phyloP scores from a whole-genome alignment of 257 asterid species.

The Solanum clarkiae region DNA sequence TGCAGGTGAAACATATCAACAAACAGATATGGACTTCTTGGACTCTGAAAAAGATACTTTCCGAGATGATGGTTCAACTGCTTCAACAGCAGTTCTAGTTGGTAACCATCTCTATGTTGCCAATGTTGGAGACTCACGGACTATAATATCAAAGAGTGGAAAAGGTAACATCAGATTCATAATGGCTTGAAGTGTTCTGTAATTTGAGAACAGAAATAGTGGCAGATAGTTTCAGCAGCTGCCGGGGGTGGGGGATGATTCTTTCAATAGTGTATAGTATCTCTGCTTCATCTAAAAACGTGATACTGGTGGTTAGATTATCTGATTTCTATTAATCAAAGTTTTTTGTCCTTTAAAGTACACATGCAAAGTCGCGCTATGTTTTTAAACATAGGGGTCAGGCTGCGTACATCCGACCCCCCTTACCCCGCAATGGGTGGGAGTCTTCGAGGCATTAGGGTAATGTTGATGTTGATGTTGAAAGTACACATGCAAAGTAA shows the following conservation, averaged over 20 bases:
- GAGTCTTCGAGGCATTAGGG: too few relatives aligned
- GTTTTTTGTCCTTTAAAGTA: background rate
- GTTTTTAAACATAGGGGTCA: too few relatives aligned
- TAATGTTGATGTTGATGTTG: too few relatives aligned
- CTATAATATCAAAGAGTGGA: slow-evolving; percentile 85
- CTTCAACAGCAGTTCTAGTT: slow-evolving; percentile 75
- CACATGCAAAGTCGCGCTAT: background rate
- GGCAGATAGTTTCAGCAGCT: background rate
- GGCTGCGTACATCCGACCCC: too few relatives aligned
- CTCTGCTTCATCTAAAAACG: background rate
- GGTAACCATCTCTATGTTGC: slow-evolving; percentile 95
- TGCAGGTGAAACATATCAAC: slow-evolving; percentile 84
- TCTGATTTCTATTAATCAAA: background rate
- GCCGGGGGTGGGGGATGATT: background rate
- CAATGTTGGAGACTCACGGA: slow-evolving; percentile 98
- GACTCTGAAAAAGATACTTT: slow-evolving; percentile 85
- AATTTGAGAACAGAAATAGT: background rate
- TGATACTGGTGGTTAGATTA: background rate
- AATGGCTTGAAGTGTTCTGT: background rate
- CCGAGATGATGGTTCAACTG: slow-evolving; percentile 99
- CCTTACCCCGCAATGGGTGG: too few relatives aligned
- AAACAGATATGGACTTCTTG: slow-evolving; percentile 72
- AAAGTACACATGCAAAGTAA: background rate
- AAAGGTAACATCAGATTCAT: slow-evolving; percentile 42
- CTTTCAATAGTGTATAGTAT: background rate